Evolutionary conservation across 257 asterid species (phyloP), one percentile per base, ranked within the genome.

Genomic region (Gentiana dahurica): DNA sequence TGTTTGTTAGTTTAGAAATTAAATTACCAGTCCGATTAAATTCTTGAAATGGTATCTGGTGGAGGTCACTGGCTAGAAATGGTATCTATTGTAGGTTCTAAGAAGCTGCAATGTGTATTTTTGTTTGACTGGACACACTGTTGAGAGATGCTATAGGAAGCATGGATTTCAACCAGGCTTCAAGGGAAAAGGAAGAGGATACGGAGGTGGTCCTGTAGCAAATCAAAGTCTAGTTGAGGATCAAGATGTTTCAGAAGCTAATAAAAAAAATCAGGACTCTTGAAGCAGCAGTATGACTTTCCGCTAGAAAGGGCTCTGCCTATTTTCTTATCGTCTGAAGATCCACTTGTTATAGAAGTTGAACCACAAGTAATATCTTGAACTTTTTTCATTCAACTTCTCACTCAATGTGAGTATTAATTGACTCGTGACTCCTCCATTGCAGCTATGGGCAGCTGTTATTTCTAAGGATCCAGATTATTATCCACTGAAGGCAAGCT

Each of bases 401-500:
- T 12, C 62, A 58, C 54, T 65, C 50, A 50, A 62, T 55, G 52
- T 61, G 60, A 32, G 41, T 45, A 35, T 51, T 55, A 70, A 61
- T 59, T 72, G 55, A 65, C 15, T 54, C 47, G 35, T n/a, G 67
- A 61, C 49, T 46, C 36, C 52, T 71, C 59, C 61, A 39, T 63
- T 63, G 37, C 78, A 92, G 98, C 80, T 92, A 53, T 92, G 97
- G 95, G 83, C 83, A 43, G 86, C 87, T 78, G 93, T 89, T 58
- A 85, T 92, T 67, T 54, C 98, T 51, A 78, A 58, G 62, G 98
- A 97, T 54, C 98, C 95, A 8, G 77, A 83, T 64, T 75, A 80
- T 68, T 85, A 81, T 79, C 94, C 95, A n/a, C 71, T 92, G 65
- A 92, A 92, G 75, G 94, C 97, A 67, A 88, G 98, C 75, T 92